Conservation (phyloP, 2,329 filamentous ascomycete genomes). For the Rasamsonia emersonii region DNA sequence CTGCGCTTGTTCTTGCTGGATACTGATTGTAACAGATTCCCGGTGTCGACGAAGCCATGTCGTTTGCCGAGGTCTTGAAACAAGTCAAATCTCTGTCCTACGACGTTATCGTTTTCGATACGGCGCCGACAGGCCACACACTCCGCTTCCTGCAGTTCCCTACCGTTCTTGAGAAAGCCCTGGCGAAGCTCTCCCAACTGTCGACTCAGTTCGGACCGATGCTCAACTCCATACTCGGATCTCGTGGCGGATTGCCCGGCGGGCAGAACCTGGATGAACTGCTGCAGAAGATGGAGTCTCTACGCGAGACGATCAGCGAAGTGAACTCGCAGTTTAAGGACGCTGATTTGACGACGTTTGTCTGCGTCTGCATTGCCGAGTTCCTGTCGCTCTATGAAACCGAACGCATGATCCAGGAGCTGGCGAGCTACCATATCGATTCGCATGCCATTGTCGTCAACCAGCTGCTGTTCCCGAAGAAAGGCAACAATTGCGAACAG, state of each 20-base stretch:
- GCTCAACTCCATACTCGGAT: conserved; percentile 84
- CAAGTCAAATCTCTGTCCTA: conserved; percentile 98
- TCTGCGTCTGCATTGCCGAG: conserved; percentile 97
- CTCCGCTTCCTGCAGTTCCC: conserved; percentile 98
- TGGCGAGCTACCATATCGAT: conserved; percentile 87
- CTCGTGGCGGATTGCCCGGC: conserved; percentile 68
- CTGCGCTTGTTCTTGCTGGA: neutral
- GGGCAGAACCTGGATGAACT: conserved; percentile 90
- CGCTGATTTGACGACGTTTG: conserved; percentile 87
- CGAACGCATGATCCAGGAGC: conserved; percentile 98
- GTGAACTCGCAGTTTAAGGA: conserved; percentile 99
- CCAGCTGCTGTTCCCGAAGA: conserved; percentile 86
- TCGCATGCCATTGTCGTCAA: conserved; percentile 98
- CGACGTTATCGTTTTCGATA: conserved; percentile 99
- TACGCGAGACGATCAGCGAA: conserved; percentile 87
- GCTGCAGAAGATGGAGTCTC: conserved; percentile 85
- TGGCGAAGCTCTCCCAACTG: conserved; percentile 93
- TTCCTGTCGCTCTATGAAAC: conserved; percentile 97
- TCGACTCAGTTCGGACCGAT: conserved; percentile 93
- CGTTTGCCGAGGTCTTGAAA: conserved; percentile 96
- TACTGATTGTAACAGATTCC: conserved; percentile 61
- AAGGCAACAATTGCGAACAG: conserved; percentile 80
- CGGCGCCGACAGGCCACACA: conserved; percentile 93
- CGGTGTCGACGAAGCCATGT: conserved; percentile 99
- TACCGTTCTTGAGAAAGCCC: conserved; percentile 92